phyloP scores from a whole-genome alignment of 306 rosid genomes.

The Mimosa pudica region DNA sequence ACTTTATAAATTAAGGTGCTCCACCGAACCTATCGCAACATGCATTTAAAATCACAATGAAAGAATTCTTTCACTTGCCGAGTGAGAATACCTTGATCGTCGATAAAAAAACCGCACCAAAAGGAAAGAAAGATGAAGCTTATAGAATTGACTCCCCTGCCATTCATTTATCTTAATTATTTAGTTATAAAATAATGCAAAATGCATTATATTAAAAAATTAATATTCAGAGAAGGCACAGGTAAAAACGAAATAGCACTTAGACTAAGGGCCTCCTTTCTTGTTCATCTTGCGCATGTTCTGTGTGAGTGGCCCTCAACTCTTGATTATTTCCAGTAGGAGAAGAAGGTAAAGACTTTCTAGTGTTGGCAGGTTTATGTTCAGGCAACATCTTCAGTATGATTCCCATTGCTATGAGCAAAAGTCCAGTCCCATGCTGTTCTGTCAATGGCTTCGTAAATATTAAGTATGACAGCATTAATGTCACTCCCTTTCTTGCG shows the following conservation, averaged over 20 bases:
- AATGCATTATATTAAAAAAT: neutral
- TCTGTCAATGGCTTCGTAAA: conserved; percentile 74
- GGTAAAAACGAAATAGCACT: neutral
- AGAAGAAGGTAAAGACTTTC: conserved; percentile 38
- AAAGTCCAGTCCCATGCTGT: conserved; percentile 61
- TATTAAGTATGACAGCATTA: conserved; percentile 62
- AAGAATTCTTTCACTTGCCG: too few species aligned
- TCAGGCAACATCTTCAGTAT: conserved; percentile 56
- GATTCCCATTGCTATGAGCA: conserved; percentile 63
- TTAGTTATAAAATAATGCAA: neutral
- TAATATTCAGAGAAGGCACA: neutral
- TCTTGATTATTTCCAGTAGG: conserved; percentile 33
- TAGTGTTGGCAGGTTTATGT: conserved; percentile 31
- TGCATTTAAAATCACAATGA: neutral
- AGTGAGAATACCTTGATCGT: too few species aligned
- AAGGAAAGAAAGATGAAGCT: neutral
- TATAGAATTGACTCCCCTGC: neutral
- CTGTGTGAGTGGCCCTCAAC: conserved; percentile 25
- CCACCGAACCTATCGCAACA: neutral
- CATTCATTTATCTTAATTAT: neutral
- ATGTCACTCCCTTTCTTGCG: conserved; percentile 68
- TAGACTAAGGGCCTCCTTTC: conserved; percentile 71
- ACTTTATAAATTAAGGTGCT: conserved; percentile 3
- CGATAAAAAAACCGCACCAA: too few species aligned
- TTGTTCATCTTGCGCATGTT: conserved; percentile 52